phyloP scores from a whole-genome alignment of 164 flowering plant species.

The Sedum album region DNA sequence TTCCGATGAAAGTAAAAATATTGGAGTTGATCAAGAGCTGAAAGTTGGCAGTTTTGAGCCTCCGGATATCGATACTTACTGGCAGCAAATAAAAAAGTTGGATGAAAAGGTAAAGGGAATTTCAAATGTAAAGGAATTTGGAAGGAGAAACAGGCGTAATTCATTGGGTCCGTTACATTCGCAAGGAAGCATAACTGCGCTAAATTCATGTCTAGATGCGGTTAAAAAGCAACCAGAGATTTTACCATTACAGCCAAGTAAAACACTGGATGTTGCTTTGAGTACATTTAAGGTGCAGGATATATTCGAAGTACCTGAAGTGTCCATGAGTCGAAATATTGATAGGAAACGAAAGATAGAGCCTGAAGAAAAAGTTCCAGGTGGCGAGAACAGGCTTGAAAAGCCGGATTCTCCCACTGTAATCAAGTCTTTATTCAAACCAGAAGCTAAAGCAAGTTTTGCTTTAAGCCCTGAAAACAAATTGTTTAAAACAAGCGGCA shows the following conservation, averaged over 20 bases:
- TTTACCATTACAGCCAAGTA: slow-evolving; percentile 7
- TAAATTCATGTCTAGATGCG: slow-evolving; percentile 12
- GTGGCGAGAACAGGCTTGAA: slow-evolving; percentile 22
- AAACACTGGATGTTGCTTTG: slow-evolving; percentile 12
- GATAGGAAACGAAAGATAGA: slow-evolving; percentile 14
- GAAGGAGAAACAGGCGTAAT: slow-evolving; percentile 8
- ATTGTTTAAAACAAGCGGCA: slow-evolving; percentile 16
- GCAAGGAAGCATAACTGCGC: slow-evolving; percentile 9
- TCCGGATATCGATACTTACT: slow-evolving; percentile 27
- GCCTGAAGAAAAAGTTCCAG: slow-evolving; percentile 13
- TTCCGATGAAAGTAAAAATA: slow-evolving; percentile 14
- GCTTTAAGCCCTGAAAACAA: slow-evolving; percentile 16
- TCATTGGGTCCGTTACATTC: slow-evolving; percentile 9
- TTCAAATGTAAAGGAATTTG: slow-evolving; percentile 20
- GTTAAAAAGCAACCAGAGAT: slow-evolving; percentile 7
- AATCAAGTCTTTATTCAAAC: slow-evolving; percentile 15
- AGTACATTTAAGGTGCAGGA: slow-evolving; percentile 35
- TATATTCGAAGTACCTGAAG: slow-evolving; percentile 62
- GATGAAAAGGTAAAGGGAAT: slow-evolving; percentile 45
- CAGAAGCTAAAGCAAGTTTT: slow-evolving; percentile 19
- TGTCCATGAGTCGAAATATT: slow-evolving; percentile 11
- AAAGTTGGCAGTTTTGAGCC: slow-evolving; percentile 15
- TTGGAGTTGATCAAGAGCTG: slow-evolving; percentile 15
- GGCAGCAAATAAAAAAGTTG: slow-evolving; percentile 50
- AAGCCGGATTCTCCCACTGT: slow-evolving; percentile 21